Conservation (phyloP, 1,139 yeast species). For the Kodamaea anthophila region DNA sequence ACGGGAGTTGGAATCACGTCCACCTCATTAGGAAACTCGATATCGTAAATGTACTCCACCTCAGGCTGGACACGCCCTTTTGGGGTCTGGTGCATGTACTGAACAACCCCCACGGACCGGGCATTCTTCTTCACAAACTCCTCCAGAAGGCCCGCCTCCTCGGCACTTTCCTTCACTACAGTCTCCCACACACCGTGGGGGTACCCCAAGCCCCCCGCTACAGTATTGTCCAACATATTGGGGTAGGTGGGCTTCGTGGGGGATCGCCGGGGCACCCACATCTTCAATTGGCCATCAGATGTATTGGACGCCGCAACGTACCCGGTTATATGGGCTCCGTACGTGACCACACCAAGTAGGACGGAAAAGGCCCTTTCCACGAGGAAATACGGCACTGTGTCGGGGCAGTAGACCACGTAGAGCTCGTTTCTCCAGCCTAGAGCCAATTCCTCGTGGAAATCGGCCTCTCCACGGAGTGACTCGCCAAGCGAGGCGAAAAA, state of each 20-base stretch:
- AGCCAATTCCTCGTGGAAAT: constrained; percentile 36
- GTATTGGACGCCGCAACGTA: constrained; percentile 42
- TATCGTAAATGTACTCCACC: constrained; percentile 72
- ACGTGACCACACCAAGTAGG: constrained; percentile 77
- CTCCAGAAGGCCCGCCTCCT: constrained; percentile 77
- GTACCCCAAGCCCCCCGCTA: constrained; percentile 90
- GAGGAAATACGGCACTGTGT: constrained; percentile 50
- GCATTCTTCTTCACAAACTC: constrained; percentile 43
- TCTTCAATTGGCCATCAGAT: constrained; percentile 40
- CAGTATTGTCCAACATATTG: constrained; percentile 83
- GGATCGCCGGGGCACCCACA: constrained; percentile 88
- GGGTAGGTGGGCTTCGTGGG: constrained; percentile 80
- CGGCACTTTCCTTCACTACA: constrained; percentile 75
- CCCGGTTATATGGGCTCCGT: constrained; percentile 86
- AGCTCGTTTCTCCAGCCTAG: constrained; percentile 87
- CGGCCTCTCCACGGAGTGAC: constrained; percentile 31
- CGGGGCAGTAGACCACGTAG: constrained; percentile 62
- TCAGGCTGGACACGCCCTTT: constrained; percentile 76
- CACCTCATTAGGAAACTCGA: constrained; percentile 45
- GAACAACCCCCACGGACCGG: constrained; percentile 56
- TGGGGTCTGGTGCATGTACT: constrained; percentile 55
- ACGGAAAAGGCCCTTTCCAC: constrained; percentile 81
- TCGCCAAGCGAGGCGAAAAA: constrained; percentile 41
- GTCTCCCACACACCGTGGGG: constrained; percentile 77
- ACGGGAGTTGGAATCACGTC: constrained; percentile 59